A percentile compares a stretch with the other conserved stretches of the same genome.
phyloP scores from a whole-genome alignment of 768 basidiomycete species.

The Mycena galericulata region DNA sequence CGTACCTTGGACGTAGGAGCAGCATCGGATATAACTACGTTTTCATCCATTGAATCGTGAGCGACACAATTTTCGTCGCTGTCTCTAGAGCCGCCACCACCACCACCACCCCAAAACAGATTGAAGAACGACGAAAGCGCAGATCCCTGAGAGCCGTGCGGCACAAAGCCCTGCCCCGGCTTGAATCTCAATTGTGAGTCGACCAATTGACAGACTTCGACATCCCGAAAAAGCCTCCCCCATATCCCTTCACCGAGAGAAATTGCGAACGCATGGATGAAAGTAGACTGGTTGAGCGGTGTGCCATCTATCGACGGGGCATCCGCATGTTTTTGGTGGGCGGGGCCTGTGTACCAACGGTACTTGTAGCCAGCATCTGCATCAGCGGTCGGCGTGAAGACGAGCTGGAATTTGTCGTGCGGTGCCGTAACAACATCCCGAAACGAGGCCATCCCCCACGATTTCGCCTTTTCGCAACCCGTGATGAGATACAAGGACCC shows the following conservation, averaged over 20 bases:
- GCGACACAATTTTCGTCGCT: background rate
- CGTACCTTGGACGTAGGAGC: background rate
- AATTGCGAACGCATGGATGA: constrained; percentile 10
- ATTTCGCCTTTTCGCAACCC: constrained; percentile 32
- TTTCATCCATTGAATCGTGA: no score
- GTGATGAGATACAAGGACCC: constrained; percentile 36
- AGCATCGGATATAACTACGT: background rate
- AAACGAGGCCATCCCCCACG: constrained; percentile 32
- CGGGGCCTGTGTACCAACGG: background rate
- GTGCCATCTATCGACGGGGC: background rate
- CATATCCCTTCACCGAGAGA: constrained; percentile 1
- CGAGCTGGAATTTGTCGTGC: background rate
- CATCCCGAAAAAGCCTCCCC: background rate
- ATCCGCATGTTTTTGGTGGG: background rate
- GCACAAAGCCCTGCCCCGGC: background rate
- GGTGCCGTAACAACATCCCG: background rate
- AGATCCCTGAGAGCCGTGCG: background rate
- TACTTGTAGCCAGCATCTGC: constrained; percentile 4
- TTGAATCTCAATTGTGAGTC: background rate
- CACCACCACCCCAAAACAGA: background rate
- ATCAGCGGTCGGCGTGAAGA: background rate
- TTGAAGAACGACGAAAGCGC: background rate
- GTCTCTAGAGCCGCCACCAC: background rate
- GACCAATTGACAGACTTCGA: background rate
- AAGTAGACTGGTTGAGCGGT: constrained; percentile 1